Evolutionary conservation across 2,329 filamentous ascomycete genomes (phyloP).

Genomic region (Stagonosporopsis cucurbitacearum): DNA sequence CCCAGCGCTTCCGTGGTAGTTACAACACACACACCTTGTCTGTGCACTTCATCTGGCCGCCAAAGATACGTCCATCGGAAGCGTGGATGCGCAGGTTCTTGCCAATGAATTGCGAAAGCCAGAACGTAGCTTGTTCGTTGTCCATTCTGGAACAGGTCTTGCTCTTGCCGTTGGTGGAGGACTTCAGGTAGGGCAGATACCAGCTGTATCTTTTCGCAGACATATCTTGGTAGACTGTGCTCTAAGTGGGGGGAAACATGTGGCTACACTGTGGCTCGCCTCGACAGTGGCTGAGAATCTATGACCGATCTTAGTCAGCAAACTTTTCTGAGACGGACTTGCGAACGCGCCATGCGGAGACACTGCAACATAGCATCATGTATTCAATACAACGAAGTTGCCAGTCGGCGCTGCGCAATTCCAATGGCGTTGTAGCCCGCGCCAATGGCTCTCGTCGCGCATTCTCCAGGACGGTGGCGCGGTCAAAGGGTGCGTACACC

Average conservation of each 20-base stretch:
- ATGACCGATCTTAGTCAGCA: constrained; percentile 13
- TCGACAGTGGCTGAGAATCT: constrained; percentile 5
- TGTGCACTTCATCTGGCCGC: constrained; percentile 91
- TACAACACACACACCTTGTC: constrained; percentile 70
- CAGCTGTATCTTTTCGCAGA: constrained; percentile 26
- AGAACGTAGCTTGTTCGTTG: constrained; percentile 61
- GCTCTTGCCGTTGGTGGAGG: not conserved
- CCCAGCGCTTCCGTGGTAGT: not conserved
- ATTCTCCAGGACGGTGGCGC: constrained; percentile 37
- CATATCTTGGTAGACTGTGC: constrained; percentile 18
- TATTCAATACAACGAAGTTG: constrained; percentile 40
- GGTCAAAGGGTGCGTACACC: constrained; percentile 32
- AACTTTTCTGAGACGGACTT: constrained; percentile 20
- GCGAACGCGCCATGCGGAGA: not conserved
- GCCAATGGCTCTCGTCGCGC: constrained; percentile 36
- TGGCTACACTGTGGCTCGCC: constrained; percentile 14
- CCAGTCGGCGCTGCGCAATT: constrained; percentile 30
- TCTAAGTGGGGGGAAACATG: constrained; percentile 12
- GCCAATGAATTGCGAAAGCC: constrained; percentile 72
- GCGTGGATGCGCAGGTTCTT: constrained; percentile 80
- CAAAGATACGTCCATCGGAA: constrained; percentile 85
- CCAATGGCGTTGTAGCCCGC: constrained; percentile 17
- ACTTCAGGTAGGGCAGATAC: constrained; percentile 28
- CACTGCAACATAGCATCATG: constrained; percentile 33
- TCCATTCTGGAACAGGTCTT: constrained; percentile 49